Base-by-base conservation (phyloP, 495 filamentous ascomycete species). In the Penicillium herquei region DNA sequence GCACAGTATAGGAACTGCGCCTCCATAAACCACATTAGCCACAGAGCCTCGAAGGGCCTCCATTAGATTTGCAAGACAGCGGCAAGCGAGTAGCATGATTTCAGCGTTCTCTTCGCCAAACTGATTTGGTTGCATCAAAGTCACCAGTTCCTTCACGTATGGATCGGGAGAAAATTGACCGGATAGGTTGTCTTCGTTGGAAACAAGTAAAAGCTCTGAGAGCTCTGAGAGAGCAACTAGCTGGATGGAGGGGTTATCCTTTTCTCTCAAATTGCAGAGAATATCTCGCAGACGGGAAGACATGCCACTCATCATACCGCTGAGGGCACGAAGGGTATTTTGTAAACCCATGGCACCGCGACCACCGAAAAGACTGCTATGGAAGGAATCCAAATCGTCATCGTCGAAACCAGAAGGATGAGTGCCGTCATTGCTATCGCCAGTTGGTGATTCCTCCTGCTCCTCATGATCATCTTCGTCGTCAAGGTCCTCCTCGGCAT, bases 61-160 rank as follows among this genome's bases (percentile, higher is more conserved):
- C 93, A 99, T 99, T 32, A 99, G 70, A 62, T 99, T 97, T 46
- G 95, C 95, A 45, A 99, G 85, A 70, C 90, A 98, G 45, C 95
- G 89, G 69, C 95, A 98, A 5, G 95, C 95, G 55, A 97, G 81
- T 3, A 98, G 86, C 92, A 97, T 97, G 61, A 97, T 96, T 70
- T 99, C 93, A 4, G 92, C 88, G 65, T 96, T 96, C 68, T 95
- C 91, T 60, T 92, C 90, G 16, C 90, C 91, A 43, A 86, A 82
- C 30, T 93, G 88, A 66, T 85, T 87, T 0, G 93, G 91, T 59
- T 95, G 87, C 94, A 99, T 97, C 61, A 99, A 74, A 1, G 80
- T 70, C 30, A 98, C 91, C 54, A 99, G 79, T 67, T 99, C 95
- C 73, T 97, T 98, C 49, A 98, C 90, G 61, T 94, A 97, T 13